Base-by-base conservation (phyloP, 2,329 filamentous ascomycete genomes). In the Hypoxylon sp. region DNA sequence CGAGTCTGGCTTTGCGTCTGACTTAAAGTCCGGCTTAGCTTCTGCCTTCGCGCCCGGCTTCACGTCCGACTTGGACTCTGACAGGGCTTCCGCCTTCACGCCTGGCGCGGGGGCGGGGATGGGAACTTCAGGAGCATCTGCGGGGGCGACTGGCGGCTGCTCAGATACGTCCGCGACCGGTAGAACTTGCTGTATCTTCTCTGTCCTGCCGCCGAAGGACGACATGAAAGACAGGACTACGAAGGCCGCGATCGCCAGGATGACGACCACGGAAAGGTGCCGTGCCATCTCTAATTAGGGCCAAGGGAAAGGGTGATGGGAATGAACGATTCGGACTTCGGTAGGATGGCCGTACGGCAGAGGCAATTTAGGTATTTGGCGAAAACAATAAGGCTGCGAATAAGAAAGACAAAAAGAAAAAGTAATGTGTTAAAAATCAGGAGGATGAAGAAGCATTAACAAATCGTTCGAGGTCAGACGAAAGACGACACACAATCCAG, bases 151-250 rank as follows among this genome's bases (percentile, higher is more conserved):
- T 24, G 45, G 48, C 26, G 50, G 61, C n/a, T 21, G 59, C 62
- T 70, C 70, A 52, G 46, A 71, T 71, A 56, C 72, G 49, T 61
- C 61, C 45, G 57, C 46, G 21, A 57, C 60, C 35, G 69, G 68
- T 17, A 66, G 41, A 3, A 67, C 51, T 10, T 63, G 67, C 21
- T 65, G 60, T 41, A 63, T 55, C 37, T 55, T 55, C 29, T 62
- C 61, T 9, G 67, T 53, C 41, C 58, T 61, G 21, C 62, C 60
- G 33, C 73, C 72, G 62, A 82, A 79, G 51, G 86, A 83, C 64
- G 87, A 83, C 62, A 84, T 78, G 63, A 88, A 83, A 35, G 83
- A 82, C 55, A 90, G 64, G 67, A 83, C 80, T 50, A 85, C 76
- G 68, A 88, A 80, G 60, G 82, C 74, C 56, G 82, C 76, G 64